Evolutionary conservation across 2,329 filamentous ascomycete genomes (phyloP), one percentile per base, ranked within the genome.

Genomic region (Seiridium unicorne): DNA sequence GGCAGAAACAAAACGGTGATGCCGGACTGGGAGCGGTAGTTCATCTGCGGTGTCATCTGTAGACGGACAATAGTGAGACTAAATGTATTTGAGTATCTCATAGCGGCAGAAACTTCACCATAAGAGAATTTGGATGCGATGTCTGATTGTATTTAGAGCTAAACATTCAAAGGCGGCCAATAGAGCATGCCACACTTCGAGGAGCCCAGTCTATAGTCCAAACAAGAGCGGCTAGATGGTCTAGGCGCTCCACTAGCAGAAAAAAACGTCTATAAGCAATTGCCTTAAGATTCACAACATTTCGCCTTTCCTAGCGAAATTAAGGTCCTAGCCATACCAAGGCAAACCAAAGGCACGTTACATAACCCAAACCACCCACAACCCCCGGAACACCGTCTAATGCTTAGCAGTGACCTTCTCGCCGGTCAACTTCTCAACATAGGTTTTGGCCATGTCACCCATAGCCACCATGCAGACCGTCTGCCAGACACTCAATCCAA

Each of bases 381-480:
- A 53, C 38, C n/a, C 44, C 47, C 40, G 61, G 65, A 71, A 72
- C 76, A 73, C 73, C 74, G 67, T 70, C 76, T 86, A 89, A 83
- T 89, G 86, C 83, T 89, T 89, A 70, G 85, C 85, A 65, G 86
- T 86, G 70, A 87, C 84, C 70, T 74, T 69, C 34, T 89, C 86
- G 63, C 86, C 86, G 54, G 86, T 89, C 73, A 89, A 62, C 74
- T 85, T 85, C 76, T 89, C 86, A 64, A 89, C 84, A 66, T 89
- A 88, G 59, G 79, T 79, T 79, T 89, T 89, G 63, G 86, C 86
- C 93, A 96, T 93, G 81, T 98, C 95, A 80, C 95, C 95, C 78
- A 98, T 84, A 73, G 94, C 95, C 79, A 99, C 95, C 95, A 99
- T 99, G 85, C 95, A 99, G 73, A 99, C 90, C 64, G 95, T 99